Evolutionary conservation across 768 basidiomycete genomes (phyloP).

Genomic region (Hortiboletus flavorubellus): DNA sequence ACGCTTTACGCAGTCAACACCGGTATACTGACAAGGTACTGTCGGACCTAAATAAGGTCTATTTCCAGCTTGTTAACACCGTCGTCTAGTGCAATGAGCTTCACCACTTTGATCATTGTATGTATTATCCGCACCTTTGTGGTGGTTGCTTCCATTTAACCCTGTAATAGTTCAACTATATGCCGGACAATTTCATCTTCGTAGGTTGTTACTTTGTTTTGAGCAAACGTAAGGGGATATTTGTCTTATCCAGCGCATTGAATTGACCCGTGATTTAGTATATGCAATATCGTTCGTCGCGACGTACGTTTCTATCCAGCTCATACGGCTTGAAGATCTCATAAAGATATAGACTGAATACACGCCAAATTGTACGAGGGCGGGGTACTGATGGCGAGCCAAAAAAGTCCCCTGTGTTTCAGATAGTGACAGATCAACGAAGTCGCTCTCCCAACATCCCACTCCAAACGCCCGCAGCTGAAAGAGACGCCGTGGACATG

Average conservation of each 20-base stretch:
- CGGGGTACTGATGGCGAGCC: constrained; percentile 48
- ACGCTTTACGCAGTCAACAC: constrained; percentile 63
- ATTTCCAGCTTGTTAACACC: neutral
- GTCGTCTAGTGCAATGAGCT: constrained; percentile 28
- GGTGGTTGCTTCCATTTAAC: neutral
- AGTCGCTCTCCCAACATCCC: neutral
- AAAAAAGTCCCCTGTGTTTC: constrained; percentile 26
- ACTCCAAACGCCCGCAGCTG: neutral
- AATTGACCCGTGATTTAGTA: constrained; percentile 34
- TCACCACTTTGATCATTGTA: constrained; percentile 55
- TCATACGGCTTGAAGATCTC: neutral
- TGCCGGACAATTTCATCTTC: constrained; percentile 56
- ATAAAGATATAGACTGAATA: constrained; percentile 49
- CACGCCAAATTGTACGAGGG: constrained; percentile 51
- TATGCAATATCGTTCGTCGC: constrained; percentile 66
- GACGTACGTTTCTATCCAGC: constrained; percentile 40
- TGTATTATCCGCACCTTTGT: constrained; percentile 15
- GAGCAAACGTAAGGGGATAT: constrained; percentile 51
- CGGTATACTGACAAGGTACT: constrained; percentile 58
- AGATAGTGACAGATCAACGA: constrained; percentile 17
- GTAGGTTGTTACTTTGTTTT: constrained; percentile 60
- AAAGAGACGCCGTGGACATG: neutral
- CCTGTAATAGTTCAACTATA: constrained; percentile 49
- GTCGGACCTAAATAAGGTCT: neutral
- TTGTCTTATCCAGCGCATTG: neutral